These are phyloP conservation scores for Fusarium verrucosum DNA, from an alignment of 2,329 filamentous ascomycete genomes.

Conservation along the genomic window DNA sequence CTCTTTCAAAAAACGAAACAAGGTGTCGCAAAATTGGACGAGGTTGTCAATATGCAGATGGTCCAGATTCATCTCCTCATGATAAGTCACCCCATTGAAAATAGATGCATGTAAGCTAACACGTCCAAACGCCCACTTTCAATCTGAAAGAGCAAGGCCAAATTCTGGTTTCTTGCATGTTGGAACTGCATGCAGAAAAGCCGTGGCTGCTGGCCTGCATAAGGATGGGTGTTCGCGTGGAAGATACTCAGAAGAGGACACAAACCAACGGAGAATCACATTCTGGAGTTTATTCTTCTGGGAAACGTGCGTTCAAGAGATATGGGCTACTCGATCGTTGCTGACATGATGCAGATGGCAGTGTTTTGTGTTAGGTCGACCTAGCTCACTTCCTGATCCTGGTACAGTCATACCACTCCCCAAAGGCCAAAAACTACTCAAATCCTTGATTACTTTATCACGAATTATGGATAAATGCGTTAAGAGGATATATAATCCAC, in stretches of 20 bases:
- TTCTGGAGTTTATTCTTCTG: slow-evolving; percentile 53
- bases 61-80: slow-evolving; percentile 56
- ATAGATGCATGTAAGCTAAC: slow-evolving; percentile 8
- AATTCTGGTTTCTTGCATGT: slow-evolving; percentile 55
- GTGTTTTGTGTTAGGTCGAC: slow-evolving; percentile 55
- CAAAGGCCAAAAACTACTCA: slow-evolving; percentile 50
- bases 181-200: slow-evolving; percentile 54
- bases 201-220: slow-evolving; percentile 55
- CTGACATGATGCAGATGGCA: slow-evolving; percentile 49
- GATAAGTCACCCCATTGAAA: slow-evolving; percentile 49
- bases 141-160: slow-evolving; percentile 55
- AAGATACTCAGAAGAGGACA: slow-evolving; percentile 46
- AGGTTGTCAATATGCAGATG: slow-evolving; percentile 56
- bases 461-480: slow-evolving; percentile 53
- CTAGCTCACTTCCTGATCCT: slow-evolving; percentile 51
- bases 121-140: slow-evolving; percentile 51
- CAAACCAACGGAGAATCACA: slow-evolving; percentile 50
- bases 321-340: neutral
- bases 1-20: slow-evolving; percentile 56
- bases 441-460: slow-evolving; percentile 49
- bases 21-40: slow-evolving; percentile 50
- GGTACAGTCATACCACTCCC: slow-evolving; percentile 51
- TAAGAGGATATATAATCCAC: slow-evolving; percentile 53
- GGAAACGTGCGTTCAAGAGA: slow-evolving; percentile 49
- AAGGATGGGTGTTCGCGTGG: slow-evolving; percentile 50